Evolutionary conservation across 2,329 filamentous ascomycete species (phyloP), one percentile per base, ranked within the genome.

Genomic region (Cladophialophora immunda): DNA sequence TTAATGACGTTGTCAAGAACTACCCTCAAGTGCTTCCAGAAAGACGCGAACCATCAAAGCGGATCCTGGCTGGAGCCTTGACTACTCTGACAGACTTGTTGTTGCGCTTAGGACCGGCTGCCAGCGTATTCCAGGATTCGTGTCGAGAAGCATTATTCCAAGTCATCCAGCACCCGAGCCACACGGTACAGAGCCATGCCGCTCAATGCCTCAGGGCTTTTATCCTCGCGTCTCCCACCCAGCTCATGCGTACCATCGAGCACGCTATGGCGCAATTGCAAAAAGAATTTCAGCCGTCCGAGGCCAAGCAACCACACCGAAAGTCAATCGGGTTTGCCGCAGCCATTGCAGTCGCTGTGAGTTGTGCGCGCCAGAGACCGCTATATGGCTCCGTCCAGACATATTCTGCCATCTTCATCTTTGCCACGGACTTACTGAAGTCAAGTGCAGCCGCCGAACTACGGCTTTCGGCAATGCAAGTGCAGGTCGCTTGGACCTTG

Each of bases 401-500:
- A 64, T 97, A 97, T 77, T 96, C 94, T 67, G 88, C 93, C 34
- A 92, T 98, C 13, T 85, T 98, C 65, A 91, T 92, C 7, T 93
- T 97, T 82, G 94, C 95, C 0, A 98, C 94, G 0, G 92, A 92
- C 45, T 83, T 99, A 30, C 85, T 99, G 45, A 99, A 99, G 78
- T 94, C 91, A 0, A 97, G 93, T 77, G 90, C 93, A 54, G 92
- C 93, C 75, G 95, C 93, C 0, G 94, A 99, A 76, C 83, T 99
- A 61, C 89, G 94, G 30, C 89, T 95, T 38, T 97, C 95, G 6
- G 92, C 92, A 74, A 97, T 93, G 1, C 95, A 99, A 76, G 93
- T 99, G 27, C 95, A 99, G 76, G 94, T 99, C 2, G 95, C 95
- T 4, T 99, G 95, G 94, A 96, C 97, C 56, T 83, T 99, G 65